Percentiles rank a stretch among this genome's conserved stretches.
Conservation (phyloP, 768 basidiomycete species). For the Collybiopsis confluens region DNA sequence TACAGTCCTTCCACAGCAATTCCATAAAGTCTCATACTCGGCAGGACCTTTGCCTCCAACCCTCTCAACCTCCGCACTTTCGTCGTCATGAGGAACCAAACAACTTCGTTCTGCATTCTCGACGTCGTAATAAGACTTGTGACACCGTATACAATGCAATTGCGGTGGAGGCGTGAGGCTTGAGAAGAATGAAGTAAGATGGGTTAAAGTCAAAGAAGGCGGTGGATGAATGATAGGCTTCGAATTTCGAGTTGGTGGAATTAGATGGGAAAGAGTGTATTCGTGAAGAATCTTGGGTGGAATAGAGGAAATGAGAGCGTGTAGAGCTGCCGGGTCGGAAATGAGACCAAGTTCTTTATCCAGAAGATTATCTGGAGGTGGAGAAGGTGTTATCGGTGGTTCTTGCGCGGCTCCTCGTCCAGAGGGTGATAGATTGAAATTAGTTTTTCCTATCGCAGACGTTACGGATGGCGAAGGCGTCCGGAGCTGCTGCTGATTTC, state of each 20-base stretch:
- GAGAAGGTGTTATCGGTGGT: constrained; percentile 33
- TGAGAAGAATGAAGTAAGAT: constrained; percentile 56
- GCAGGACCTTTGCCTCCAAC: constrained; percentile 29
- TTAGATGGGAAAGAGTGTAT: constrained; percentile 54
- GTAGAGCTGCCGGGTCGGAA: constrained; percentile 39
- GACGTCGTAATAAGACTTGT: constrained; percentile 63
- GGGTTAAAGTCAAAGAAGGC: constrained; percentile 35
- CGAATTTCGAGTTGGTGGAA: constrained; percentile 12
- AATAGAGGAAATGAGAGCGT: constrained; percentile 50
- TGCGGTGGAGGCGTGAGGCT: constrained; percentile 60
- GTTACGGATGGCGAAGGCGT: constrained; percentile 52
- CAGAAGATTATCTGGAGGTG: constrained; percentile 17
- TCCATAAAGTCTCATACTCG: constrained; percentile 56
- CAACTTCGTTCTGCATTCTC: constrained; percentile 74
- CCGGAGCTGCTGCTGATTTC: constrained; percentile 38
- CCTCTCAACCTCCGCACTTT: constrained; percentile 70
- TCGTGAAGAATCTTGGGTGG: constrained; percentile 65
- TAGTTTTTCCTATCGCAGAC: constrained; percentile 9
- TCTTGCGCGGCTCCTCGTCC: constrained; percentile 28
- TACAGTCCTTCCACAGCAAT: constrained; percentile 68
- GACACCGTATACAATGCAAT: constrained; percentile 75
- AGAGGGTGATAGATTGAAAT: constrained; percentile 17
- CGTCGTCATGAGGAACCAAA: constrained; percentile 72
- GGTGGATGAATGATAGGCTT: constrained; percentile 15
- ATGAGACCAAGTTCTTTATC: constrained; percentile 14